Conservation (phyloP, 805 yeast genomes). For the Lipomyces japonicus region DNA sequence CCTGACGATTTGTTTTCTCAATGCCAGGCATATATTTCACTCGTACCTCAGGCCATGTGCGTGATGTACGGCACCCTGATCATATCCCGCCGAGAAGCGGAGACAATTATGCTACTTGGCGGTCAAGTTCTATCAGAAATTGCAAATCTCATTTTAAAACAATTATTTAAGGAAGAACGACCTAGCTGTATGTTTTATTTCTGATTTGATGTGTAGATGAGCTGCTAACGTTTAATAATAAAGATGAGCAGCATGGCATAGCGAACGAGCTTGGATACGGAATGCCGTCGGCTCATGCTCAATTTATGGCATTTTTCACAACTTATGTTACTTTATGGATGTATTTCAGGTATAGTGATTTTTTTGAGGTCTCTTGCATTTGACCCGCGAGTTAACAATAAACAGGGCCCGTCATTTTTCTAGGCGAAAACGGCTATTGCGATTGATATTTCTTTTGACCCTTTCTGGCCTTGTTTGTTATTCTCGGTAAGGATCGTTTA, state of each 20-base stretch:
- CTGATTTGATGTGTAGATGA: not conserved
- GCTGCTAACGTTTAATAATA: not conserved
- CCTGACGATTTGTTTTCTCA: constrained; percentile 59
- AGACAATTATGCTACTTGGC: constrained; percentile 73
- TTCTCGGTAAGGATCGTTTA: constrained; percentile 5
- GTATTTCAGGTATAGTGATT: constrained; percentile 17
- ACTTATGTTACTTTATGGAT: constrained; percentile 39
- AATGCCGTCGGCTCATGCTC: constrained; percentile 97
- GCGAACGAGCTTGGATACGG: constrained; percentile 61
- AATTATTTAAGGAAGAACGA: constrained; percentile 62
- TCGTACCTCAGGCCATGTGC: constrained; percentile 74
- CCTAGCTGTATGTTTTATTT: constrained; percentile 44
- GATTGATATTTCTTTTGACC: constrained; percentile 27
- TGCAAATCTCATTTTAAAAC: constrained; percentile 64
- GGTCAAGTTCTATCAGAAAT: constrained; percentile 83
- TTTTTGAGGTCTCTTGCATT: not conserved
- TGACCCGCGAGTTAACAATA: too few relatives aligned
- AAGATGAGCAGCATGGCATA: not conserved
- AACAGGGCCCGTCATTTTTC: constrained; percentile 34
- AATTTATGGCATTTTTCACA: constrained; percentile 82
- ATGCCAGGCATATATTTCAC: constrained; percentile 65
- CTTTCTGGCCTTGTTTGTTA: constrained; percentile 38
- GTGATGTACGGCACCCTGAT: constrained; percentile 83
- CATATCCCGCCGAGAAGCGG: constrained; percentile 73
- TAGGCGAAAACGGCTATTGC: constrained; percentile 30